These are phyloP conservation scores for Herpetospermum pedunculosum DNA, from an alignment of 306 rosid species.

Conservation along the genomic window DNA sequence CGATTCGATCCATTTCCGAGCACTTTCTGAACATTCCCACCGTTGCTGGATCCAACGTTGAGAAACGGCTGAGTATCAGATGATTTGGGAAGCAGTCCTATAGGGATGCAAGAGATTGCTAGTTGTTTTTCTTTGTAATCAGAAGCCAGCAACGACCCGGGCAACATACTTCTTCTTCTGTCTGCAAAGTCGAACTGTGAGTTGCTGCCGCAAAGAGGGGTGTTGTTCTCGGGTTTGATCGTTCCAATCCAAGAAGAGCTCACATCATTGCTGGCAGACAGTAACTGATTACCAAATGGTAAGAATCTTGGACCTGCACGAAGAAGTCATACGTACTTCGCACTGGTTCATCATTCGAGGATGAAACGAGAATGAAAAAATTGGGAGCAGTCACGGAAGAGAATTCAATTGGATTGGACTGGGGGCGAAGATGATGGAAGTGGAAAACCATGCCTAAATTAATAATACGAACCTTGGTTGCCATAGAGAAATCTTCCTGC, in stretches of 20 bases:
- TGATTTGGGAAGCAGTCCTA: conserved; percentile 1
- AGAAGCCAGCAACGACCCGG: conserved; percentile 6
- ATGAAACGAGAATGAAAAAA: neutral
- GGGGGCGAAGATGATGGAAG: neutral
- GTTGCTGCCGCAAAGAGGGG: neutral
- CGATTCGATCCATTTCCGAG: conserved; percentile 12
- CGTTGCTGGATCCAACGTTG: conserved; percentile 11
- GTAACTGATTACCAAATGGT: conserved; percentile 20
- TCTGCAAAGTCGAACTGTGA: conserved; percentile 4
- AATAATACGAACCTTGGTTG: conserved; percentile 43
- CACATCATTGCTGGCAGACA: conserved; percentile 13
- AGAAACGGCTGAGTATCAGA: conserved; percentile 10
- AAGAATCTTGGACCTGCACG: conserved; percentile 19
- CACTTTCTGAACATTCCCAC: conserved; percentile 16
- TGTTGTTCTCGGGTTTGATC: conserved; percentile 13
- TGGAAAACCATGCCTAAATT: neutral
- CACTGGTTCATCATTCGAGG: neutral
- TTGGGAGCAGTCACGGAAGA: neutral
- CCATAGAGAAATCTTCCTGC: conserved; percentile 39
- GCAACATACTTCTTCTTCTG: conserved; percentile 12
- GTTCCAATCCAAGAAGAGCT: conserved; percentile 19
- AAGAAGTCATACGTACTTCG: neutral
- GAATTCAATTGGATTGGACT: neutral
- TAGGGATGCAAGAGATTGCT: conserved; percentile 7
- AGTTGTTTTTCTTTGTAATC: conserved; percentile 19